phyloP scores from a whole-genome alignment of 2,329 filamentous ascomycete species.

The Lasiodiplodia citricola region DNA sequence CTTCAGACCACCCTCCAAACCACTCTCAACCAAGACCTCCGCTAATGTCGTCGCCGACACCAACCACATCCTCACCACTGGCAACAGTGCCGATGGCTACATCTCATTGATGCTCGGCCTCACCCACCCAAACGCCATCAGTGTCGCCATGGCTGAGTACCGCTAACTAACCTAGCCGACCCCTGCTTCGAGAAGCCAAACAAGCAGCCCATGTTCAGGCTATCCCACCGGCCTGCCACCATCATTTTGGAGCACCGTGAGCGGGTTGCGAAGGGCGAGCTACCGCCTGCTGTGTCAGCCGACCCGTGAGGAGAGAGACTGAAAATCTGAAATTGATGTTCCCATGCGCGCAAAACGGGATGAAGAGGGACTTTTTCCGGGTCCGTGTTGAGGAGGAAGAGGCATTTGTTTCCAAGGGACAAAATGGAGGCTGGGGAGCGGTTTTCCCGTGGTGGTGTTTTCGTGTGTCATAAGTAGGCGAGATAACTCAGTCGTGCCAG shows the following conservation, averaged over 20 bases:
- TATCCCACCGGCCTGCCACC: not conserved
- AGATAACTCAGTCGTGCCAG: not conserved
- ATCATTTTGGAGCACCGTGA: not conserved
- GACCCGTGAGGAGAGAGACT: not conserved
- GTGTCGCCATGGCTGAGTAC: not conserved
- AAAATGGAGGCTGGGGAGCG: not conserved
- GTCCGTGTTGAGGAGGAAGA: not conserved
- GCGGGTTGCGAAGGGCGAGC: not conserved
- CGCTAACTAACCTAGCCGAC: not conserved
- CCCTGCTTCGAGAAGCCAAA: not conserved
- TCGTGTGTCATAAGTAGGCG: not conserved
- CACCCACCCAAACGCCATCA: not conserved
- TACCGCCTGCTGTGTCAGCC: not conserved
- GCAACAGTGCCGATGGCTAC: not conserved
- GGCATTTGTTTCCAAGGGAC: not conserved
- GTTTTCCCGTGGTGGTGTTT: not conserved
- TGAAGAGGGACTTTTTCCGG: not conserved
- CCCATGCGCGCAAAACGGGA: not conserved
- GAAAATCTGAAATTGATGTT: too few relatives aligned
- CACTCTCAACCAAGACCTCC: not conserved
- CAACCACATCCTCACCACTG: not conserved
- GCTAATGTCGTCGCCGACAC: not conserved
- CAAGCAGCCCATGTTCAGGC: not conserved
- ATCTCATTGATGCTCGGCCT: not conserved
- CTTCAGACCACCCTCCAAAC: slow-evolving; percentile 29